A percentile compares a stretch with the other conserved stretches of the same genome.
phyloP scores from a whole-genome alignment of 1,139 yeast species.

The Yamadazyma triangularis region DNA sequence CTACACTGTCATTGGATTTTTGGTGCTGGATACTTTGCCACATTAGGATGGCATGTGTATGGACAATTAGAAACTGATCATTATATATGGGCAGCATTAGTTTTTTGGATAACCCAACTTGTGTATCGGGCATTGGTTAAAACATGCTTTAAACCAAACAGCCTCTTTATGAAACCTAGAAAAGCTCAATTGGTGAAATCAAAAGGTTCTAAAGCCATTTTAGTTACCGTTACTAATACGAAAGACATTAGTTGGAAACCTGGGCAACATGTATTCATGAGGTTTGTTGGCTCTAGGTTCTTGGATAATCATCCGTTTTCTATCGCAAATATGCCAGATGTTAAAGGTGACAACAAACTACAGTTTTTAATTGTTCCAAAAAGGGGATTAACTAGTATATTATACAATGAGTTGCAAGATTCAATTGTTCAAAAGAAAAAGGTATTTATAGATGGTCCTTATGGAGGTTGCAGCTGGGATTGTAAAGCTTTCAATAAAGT shows the following conservation, averaged over 20 bases:
- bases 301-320: constrained; percentile 65
- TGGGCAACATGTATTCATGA: constrained; percentile 57
- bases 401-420: constrained; percentile 25
- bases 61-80: constrained; percentile 34
- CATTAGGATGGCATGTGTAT: constrained; percentile 49
- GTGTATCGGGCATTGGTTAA: constrained; percentile 49
- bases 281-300: constrained; percentile 36
- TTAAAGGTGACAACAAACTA: constrained; percentile 25
- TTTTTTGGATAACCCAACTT: constrained; percentile 51
- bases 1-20: constrained; percentile 56
- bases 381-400: constrained; percentile 43
- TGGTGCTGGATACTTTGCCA: constrained; percentile 51
- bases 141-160: constrained; percentile 44
- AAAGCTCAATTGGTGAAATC: constrained; percentile 31
- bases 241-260: constrained; percentile 47
- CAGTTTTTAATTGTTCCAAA: constrained; percentile 49
- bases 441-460: constrained; percentile 58
- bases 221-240: constrained; percentile 36
- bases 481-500: constrained; percentile 46
- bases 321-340: constrained; percentile 35
- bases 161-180: constrained; percentile 44
- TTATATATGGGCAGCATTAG: constrained; percentile 55
- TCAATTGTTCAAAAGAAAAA: constrained; percentile 16
- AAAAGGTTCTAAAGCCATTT: constrained; percentile 30
- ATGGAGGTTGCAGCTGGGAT: constrained; percentile 56